Evolutionary conservation across 2,329 filamentous ascomycete genomes (phyloP).

Genomic region (Sphaerulina populicola): DNA sequence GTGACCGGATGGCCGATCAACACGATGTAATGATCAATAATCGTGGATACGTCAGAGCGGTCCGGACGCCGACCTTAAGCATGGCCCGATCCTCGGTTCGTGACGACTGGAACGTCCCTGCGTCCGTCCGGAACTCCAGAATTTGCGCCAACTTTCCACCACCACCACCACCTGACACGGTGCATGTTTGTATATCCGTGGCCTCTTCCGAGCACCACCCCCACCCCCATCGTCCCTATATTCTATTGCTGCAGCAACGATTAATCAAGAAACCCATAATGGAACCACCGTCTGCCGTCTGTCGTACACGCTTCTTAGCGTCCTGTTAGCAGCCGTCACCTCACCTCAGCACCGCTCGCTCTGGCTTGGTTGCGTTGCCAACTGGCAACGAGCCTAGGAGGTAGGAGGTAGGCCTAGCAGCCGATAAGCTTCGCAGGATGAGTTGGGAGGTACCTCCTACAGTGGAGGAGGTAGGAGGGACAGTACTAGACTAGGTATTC

Average conservation of each 20-base stretch:
- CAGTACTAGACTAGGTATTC: not conserved
- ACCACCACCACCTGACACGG: too few species aligned
- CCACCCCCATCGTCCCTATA: too few species aligned
- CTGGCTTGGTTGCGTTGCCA: too few species aligned
- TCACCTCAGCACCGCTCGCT: too few species aligned
- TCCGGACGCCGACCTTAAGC: not conserved
- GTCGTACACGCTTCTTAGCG: too few species aligned
- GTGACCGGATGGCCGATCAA: constrained; percentile 2
- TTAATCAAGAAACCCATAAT: too few species aligned
- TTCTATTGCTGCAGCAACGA: too few species aligned
- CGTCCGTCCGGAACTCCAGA: not conserved
- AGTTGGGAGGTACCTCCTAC: not conserved
- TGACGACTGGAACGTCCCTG: not conserved
- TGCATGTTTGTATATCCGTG: too few species aligned
- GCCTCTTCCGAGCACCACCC: too few species aligned
- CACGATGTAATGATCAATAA: not conserved
- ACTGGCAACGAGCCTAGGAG: not conserved
- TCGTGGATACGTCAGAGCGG: not conserved
- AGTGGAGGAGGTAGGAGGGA: too few species aligned
- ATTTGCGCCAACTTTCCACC: not conserved
- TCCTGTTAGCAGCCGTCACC: too few species aligned
- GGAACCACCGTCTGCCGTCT: too few species aligned
- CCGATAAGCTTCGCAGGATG: not conserved
- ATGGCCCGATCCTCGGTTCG: not conserved
- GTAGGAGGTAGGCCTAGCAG: not conserved